phyloP scores from a whole-genome alignment of 257 asterid species.

The Salvia splendens region DNA sequence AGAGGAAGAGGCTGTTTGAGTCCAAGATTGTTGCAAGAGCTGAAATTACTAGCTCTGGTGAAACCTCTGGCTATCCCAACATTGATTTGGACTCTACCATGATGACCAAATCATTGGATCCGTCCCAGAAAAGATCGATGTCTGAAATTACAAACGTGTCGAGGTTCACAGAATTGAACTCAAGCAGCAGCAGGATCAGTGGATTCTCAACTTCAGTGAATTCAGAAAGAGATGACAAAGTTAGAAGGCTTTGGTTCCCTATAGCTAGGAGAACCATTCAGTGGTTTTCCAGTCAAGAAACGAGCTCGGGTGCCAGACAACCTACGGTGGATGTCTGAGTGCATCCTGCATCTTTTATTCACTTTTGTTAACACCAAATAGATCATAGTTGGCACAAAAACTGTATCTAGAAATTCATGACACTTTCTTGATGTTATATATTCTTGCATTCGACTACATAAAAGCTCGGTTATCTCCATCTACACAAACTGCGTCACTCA shows the following conservation, averaged over 20 bases:
- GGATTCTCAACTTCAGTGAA: conserved; percentile 13
- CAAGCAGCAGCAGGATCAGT: conserved; percentile 31
- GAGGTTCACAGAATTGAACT: conserved; percentile 36
- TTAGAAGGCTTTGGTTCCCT: conserved; percentile 46
- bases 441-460: no score
- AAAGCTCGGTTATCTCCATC: no score
- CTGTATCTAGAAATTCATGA: no score
- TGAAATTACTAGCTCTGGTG: no score
- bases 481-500: no score
- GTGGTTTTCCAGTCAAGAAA: conserved; percentile 39
- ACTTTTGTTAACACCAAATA: neutral
- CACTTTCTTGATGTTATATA: no score
- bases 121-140: conserved; percentile 49
- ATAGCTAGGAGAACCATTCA: conserved; percentile 52
- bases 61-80: no score
- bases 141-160: conserved; percentile 54
- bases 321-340: conserved; percentile 30
- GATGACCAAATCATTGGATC: conserved; percentile 30
- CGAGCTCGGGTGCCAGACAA: conserved; percentile 26
- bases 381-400: no score
- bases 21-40: conserved; percentile 25
- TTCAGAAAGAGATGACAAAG: conserved; percentile 31
- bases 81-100: conserved; percentile 24
- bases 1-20: conserved; percentile 40
- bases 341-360: neutral